These are phyloP conservation scores for Mortierella sp. DNA, from an alignment of 371 early-diverging fungal genomes.

Conservation along the genomic window DNA sequence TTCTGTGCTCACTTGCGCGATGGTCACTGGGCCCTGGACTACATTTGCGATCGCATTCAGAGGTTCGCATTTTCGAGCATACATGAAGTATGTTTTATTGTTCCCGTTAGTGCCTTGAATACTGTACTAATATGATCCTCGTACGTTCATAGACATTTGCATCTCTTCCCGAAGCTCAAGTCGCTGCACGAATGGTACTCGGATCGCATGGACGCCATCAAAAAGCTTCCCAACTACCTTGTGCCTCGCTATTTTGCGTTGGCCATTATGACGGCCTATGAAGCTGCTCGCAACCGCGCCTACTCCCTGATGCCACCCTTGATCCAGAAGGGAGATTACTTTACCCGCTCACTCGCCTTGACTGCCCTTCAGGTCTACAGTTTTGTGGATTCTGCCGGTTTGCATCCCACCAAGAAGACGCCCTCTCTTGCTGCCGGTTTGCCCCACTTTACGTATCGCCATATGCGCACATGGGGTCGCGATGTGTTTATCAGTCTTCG, in stretches of 20 bases:
- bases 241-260: constrained; percentile 95
- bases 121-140: background rate
- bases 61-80: constrained; percentile 58
- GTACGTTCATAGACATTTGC: constrained; percentile 57
- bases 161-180: constrained; percentile 64
- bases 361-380: constrained; percentile 90
- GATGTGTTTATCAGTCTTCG: constrained; percentile 95
- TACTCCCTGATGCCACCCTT: constrained; percentile 71
- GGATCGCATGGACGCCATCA: constrained; percentile 77
- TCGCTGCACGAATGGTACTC: constrained; percentile 80
- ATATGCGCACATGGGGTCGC: constrained; percentile 98
- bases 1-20: constrained; percentile 90
- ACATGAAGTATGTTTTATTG: background rate
- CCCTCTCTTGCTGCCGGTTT: constrained; percentile 94
- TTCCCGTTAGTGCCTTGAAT: background rate
- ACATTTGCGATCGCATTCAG: constrained; percentile 79
- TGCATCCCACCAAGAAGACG: constrained; percentile 73
- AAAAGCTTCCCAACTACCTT: constrained; percentile 83
- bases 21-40: constrained; percentile 95
- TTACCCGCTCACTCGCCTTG: constrained; percentile 80
- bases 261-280: constrained; percentile 81
- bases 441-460: constrained; percentile 93
- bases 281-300: constrained; percentile 76
- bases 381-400: constrained; percentile 80
- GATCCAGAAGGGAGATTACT: constrained; percentile 72